A percentile compares a stretch with the other conserved stretches of the same genome.
phyloP scores from a whole-genome alignment of 306 rosid species.

The Cajanus cajan region DNA sequence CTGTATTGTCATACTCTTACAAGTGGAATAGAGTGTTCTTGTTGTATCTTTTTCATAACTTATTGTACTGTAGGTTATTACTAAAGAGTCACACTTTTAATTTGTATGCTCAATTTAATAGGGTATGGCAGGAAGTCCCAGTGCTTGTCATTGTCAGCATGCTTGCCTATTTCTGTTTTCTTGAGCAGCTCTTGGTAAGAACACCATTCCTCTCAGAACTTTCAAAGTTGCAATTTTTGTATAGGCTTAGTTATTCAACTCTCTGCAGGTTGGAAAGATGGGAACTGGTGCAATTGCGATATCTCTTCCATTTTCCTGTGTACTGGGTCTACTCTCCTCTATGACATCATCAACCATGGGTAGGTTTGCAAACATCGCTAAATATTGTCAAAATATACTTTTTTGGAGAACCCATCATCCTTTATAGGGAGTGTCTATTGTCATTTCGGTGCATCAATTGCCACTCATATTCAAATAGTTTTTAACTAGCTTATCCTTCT shows the following conservation, averaged over 20 bases:
- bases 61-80: neutral
- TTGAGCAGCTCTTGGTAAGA: constrained; percentile 95
- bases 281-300: constrained; percentile 87
- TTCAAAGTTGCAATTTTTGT: constrained; percentile 16
- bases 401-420: constrained; percentile 11
- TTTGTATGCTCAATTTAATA: constrained; percentile 38
- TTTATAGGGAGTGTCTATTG: neutral
- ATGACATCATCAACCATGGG: constrained; percentile 99
- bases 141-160: constrained; percentile 93
- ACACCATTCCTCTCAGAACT: constrained; percentile 16
- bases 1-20: neutral
- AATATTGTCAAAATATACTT: neutral
- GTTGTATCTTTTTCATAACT: constrained; percentile 1
- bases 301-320: constrained; percentile 98
- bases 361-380: constrained; percentile 39
- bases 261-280: constrained; percentile 76
- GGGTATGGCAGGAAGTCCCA: constrained; percentile 98
- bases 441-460: neutral
- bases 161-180: constrained; percentile 98
- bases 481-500: neutral
- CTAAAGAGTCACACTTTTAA: neutral
- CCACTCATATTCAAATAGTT: neutral
- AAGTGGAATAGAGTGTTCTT: neutral
- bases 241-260: constrained; percentile 27
- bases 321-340: constrained; percentile 90